phyloP scores from a whole-genome alignment of 2,329 filamentous ascomycete genomes.

The Cryphonectria carpinicola region DNA sequence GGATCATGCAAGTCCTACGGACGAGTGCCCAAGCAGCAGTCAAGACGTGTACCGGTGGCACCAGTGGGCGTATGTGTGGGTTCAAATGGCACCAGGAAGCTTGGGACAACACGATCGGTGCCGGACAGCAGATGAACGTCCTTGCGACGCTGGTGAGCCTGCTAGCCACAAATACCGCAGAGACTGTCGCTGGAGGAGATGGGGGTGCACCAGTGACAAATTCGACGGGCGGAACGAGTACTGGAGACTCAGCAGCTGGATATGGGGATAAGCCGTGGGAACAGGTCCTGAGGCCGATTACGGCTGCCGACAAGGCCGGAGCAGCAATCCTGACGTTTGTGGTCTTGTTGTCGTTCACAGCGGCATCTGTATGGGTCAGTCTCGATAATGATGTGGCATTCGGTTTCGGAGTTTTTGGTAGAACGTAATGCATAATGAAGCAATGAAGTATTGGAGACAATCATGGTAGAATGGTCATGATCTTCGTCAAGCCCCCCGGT shows the following conservation, averaged over 20 bases:
- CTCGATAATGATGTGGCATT: conserved; percentile 11
- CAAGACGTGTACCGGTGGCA: conserved; percentile 51
- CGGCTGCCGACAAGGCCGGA: conserved; percentile 50
- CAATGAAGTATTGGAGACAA: background rate
- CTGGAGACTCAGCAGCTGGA: conserved; percentile 47
- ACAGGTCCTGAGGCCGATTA: conserved; percentile 43
- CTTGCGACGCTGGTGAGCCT: conserved; percentile 48
- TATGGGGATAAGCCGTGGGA: conserved; percentile 34
- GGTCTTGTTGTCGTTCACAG: conserved; percentile 20
- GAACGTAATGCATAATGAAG: background rate
- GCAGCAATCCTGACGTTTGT: conserved; percentile 50
- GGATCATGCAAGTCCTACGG: conserved; percentile 50
- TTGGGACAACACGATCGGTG: conserved; percentile 47
- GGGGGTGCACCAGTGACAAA: conserved; percentile 46
- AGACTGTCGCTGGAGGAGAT: conserved; percentile 14
- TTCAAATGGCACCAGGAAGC: conserved; percentile 48
- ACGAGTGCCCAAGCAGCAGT: conserved; percentile 55
- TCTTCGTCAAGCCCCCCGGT: background rate
- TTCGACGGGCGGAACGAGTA: conserved; percentile 53
- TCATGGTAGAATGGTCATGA: background rate
- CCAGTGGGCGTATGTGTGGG: conserved; percentile 50
- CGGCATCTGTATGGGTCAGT: conserved; percentile 20
- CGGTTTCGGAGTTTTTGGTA: too few species aligned
- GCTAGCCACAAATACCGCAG: conserved; percentile 34
- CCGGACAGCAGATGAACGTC: conserved; percentile 53